Percentiles rank a stretch among this genome's conserved stretches.
Conservation (phyloP, 129 eudicot species). For the Flaveria trinervia region DNA sequence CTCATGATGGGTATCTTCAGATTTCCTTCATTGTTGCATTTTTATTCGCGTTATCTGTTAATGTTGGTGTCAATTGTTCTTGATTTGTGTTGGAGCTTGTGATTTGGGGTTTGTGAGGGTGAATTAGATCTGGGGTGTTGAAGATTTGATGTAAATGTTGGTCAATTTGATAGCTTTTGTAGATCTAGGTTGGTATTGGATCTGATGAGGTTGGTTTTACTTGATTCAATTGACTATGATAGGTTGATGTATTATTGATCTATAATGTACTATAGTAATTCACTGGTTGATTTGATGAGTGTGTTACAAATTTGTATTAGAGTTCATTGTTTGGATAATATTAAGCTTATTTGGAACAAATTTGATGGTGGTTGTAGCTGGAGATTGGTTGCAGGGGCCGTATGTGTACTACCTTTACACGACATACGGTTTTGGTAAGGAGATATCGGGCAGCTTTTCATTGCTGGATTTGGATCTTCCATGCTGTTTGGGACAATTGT, state of each 20-base stretch:
- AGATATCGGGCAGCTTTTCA: constrained; percentile 93
- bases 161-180: constrained; percentile 8
- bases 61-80: constrained; percentile 16
- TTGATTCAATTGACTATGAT: constrained; percentile 8
- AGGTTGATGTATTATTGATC: neutral
- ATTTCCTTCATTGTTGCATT: constrained; percentile 6
- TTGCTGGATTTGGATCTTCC: constrained; percentile 99
- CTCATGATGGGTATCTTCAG: constrained; percentile 86
- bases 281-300: neutral
- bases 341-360: constrained; percentile 12
- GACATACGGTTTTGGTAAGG: constrained; percentile 71
- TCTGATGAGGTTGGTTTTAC: neutral
- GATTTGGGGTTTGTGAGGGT: constrained; percentile 6
- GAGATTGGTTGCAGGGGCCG: constrained; percentile 85
- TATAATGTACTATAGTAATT: neutral
- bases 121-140: constrained; percentile 37
- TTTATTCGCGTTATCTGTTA: neutral
- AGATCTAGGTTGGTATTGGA: constrained; percentile 16
- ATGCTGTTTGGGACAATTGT: constrained; percentile 99
- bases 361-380: constrained; percentile 65
- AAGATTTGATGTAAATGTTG: constrained; percentile 26
- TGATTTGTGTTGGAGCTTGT: constrained; percentile 17
- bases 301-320: neutral
- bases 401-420: constrained; percentile 75
- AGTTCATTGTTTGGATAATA: neutral